These are phyloP conservation scores for Tuber microsphaerosporum DNA, from an alignment of 495 filamentous ascomycete species.

Conservation along the genomic window DNA sequence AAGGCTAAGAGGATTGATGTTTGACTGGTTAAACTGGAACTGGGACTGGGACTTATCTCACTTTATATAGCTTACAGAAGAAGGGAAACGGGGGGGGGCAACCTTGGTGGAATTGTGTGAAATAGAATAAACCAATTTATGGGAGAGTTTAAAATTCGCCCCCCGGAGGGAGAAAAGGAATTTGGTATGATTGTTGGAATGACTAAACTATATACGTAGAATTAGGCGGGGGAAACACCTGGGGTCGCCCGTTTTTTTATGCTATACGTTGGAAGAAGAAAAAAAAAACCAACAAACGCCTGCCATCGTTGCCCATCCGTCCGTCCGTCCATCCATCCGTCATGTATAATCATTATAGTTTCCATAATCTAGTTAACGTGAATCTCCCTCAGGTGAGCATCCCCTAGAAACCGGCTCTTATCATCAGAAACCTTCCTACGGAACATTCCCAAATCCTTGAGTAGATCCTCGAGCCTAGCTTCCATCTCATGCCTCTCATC, in stretches of 20 bases:
- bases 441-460: constrained; percentile 74
- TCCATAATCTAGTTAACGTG: constrained; percentile 15
- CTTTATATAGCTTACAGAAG: not conserved
- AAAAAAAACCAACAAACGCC: not conserved
- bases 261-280: not conserved
- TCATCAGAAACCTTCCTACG: constrained; percentile 78
- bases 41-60: not conserved
- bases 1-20: constrained; percentile 51
- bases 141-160: not conserved
- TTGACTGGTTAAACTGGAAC: not conserved
- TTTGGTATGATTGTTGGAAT: not conserved
- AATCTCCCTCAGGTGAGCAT: constrained; percentile 32
- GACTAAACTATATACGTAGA: not conserved
- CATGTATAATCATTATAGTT: constrained; percentile 5
- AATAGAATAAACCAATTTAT: not conserved
- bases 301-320: not conserved
- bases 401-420: constrained; percentile 49
- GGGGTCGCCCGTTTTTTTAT: not conserved
- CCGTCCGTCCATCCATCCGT: not conserved
- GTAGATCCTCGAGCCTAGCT: constrained; percentile 59
- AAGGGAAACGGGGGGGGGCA: not conserved
- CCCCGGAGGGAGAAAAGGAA: not conserved
- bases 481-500: constrained; percentile 57
- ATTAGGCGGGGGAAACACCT: not conserved
- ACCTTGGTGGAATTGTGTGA: not conserved